Evolutionary conservation across 495 filamentous ascomycete genomes (phyloP).

Genomic region (Bombardia bombarda): DNA sequence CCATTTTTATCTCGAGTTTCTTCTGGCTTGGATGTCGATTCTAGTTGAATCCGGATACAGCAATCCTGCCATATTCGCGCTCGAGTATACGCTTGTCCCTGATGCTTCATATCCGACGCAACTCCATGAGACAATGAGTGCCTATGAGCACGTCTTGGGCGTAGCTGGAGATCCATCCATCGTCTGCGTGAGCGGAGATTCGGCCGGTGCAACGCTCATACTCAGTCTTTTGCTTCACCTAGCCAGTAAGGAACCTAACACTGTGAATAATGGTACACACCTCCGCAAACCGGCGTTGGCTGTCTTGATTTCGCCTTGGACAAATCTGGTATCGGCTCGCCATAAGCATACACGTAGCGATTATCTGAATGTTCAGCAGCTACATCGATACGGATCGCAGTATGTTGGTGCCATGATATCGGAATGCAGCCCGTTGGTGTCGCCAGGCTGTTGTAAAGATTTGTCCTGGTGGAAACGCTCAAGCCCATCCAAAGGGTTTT

Average conservation of each 20-base stretch:
- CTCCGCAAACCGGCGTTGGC: conserved; percentile 40
- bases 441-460: conserved; percentile 60
- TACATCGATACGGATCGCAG: conserved; percentile 56
- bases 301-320: conserved; percentile 53
- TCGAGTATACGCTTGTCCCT: conserved; percentile 76
- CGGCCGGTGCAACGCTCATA: conserved; percentile 62
- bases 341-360: conserved; percentile 53
- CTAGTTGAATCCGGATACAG: conserved; percentile 50
- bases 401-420: conserved; percentile 47
- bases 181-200: conserved; percentile 64
- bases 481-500: conserved; percentile 49
- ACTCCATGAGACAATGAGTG: conserved; percentile 53
- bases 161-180: conserved; percentile 42
- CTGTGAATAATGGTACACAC: conserved; percentile 5
- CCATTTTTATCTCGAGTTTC: conserved; percentile 77
- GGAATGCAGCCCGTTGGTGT: conserved; percentile 48
- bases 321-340: conserved; percentile 46
- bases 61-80: conserved; percentile 69
- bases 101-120: conserved; percentile 62
- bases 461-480: conserved; percentile 53
- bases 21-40: conserved; percentile 54
- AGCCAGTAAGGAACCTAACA: conserved; percentile 13
- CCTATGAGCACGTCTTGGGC: conserved; percentile 57
- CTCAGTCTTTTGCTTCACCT: conserved; percentile 58
- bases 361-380: conserved; percentile 45